Base-by-base conservation (phyloP, 73 alveolate species). In the Symbiodinium pilosum region DNA sequence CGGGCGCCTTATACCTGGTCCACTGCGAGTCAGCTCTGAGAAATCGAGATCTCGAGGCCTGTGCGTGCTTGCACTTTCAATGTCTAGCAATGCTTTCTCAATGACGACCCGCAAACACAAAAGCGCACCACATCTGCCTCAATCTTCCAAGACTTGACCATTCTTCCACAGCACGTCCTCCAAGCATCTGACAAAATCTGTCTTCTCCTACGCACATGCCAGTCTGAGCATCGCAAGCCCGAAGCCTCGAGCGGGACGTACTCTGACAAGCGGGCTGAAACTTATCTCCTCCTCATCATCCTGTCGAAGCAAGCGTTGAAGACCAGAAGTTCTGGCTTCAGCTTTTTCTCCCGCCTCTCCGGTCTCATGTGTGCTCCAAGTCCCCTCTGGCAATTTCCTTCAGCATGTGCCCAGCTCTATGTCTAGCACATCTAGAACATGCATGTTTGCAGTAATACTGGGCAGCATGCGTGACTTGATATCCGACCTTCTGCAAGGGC, bases 21-120 rank as follows among this genome's bases (percentile, higher is more conserved):
- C 81, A 28, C 81, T 64, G 81, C 81, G 81, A 24, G 81, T 64
- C 41, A 64, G 81, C 81, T 64, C 81, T 24, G 81, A 64, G 30
- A 64, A 64, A 38, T 64, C 81, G 12, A 64, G 81, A 38, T 64
- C 81, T 28, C 81, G 81, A 28, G 81, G 81, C 81, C 81, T 64
- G 81, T n/a, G 34, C 38, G 30, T 20, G 14, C 81, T 64, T 64
- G 81, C 81, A 64, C 30, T 14, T 64, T 24, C 38, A 18, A 6
- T 14, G 21, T 2, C 81, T 38, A 47, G 14, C 59, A 6, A 47
- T 47, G 21, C 59, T 47, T 9, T 47, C 6, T 47, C 14, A 9
- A 47, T 14, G 59, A 47, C 6, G 14, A 47, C 59, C 59, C 14
- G 59, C 6, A 6, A 14, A 14, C 14, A 6, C 14, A 47, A 14